These are phyloP conservation scores for Chaetoceros tenuissimus DNA, from an alignment of 108 stramenopile genomes.

Conservation along the genomic window DNA sequence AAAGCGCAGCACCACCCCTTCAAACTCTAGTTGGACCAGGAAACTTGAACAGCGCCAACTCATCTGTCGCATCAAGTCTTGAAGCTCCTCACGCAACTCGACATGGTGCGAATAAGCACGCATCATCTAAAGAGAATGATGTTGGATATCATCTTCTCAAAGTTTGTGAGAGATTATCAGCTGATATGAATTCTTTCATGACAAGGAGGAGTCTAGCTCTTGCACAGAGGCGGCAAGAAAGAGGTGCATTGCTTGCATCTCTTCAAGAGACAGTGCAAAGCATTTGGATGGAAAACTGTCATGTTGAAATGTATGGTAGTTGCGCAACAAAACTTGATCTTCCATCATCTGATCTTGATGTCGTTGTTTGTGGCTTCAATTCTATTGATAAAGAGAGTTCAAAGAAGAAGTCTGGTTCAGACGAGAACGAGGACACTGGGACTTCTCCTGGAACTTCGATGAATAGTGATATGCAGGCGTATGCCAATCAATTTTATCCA, in stretches of 20 bases:
- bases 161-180: constrained; percentile 63
- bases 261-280: constrained; percentile 53
- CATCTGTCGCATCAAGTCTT: constrained; percentile 78
- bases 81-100: constrained; percentile 63
- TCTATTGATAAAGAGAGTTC: background rate
- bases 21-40: constrained; percentile 61
- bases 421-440: background rate
- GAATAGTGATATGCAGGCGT: background rate
- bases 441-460: constrained; percentile 1
- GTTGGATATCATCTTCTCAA: constrained; percentile 75
- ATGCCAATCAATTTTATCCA: constrained; percentile 7
- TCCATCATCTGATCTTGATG: constrained; percentile 84
- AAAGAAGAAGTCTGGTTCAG: background rate
- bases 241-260: constrained; percentile 49
- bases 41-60: constrained; percentile 62
- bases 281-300: constrained; percentile 57
- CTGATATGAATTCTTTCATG: constrained; percentile 74
- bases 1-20: constrained; percentile 35
- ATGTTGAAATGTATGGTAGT: constrained; percentile 84
- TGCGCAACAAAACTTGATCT: constrained; percentile 81
- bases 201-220: constrained; percentile 54
- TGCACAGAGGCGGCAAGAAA: constrained; percentile 46
- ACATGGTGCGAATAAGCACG: constrained; percentile 32
- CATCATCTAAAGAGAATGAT: constrained; percentile 46
- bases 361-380: constrained; percentile 71